These are phyloP conservation scores for Agastache rugosa DNA, from an alignment of 257 asterid genomes.

Conservation along the genomic window DNA sequence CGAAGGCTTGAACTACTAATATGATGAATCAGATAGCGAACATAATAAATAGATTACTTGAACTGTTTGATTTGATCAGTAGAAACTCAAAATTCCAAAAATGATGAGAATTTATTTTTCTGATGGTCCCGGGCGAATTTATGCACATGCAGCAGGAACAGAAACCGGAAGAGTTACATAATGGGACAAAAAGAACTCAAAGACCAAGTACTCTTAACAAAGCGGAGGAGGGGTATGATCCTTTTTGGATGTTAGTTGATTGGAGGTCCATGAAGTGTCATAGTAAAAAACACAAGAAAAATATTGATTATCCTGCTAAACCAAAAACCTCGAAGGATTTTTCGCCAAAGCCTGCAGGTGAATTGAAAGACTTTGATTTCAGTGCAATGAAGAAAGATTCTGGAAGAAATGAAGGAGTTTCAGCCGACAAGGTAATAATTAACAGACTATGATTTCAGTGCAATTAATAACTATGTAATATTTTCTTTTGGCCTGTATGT, in stretches of 20 bases:
- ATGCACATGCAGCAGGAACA: conserved; percentile 19
- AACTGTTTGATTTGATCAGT: neutral
- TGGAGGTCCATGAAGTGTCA: neutral
- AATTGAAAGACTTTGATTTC: no score
- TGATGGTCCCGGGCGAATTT: conserved; percentile 19
- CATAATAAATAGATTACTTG: neutral
- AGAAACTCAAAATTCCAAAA: neutral
- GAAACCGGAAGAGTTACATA: conserved; percentile 16
- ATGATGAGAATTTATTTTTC: conserved; percentile 7
- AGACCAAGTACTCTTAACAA: conserved; percentile 29
- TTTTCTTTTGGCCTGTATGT: neutral
- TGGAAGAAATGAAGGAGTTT: conserved; percentile 14
- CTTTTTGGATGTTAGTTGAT: conserved; percentile 26
- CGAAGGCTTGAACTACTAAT: no score
- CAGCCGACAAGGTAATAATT: conserved; percentile 26
- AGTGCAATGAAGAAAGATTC: conserved; percentile 2
- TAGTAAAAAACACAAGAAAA: conserved; percentile 8
- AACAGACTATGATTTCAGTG: neutral
- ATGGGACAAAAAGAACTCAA: conserved; percentile 27
- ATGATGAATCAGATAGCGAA: neutral
- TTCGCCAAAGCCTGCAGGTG: neutral
- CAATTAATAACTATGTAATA: neutral
- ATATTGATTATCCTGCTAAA: neutral
- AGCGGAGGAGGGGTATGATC: conserved; percentile 39
- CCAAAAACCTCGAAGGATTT: neutral